Evolutionary conservation across 108 stramenopile species (phyloP), one percentile per base, ranked within the genome.

Genomic region (Epithemia pelagica): DNA sequence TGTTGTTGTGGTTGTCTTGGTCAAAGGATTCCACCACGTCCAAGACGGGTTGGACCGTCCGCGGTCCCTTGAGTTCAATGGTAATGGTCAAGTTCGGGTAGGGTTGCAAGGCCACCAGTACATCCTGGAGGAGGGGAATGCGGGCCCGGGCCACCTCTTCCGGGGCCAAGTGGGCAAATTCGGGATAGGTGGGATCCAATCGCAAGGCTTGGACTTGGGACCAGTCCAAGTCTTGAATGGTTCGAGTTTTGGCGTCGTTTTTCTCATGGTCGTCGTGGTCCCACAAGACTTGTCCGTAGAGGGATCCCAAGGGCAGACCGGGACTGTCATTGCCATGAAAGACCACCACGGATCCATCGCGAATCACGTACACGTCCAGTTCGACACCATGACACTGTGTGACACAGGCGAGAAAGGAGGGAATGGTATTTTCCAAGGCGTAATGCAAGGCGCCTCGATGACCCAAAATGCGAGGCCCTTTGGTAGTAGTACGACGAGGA

Each of bases 41-140:
- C 32, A 92, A 37, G 5, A 73, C 63, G 0, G 86, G 86, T 24
- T 70, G 31, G 0, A 76, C 81, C 5, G 86, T 88, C 1, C 77
- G 80, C 30, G 81, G 74, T 32, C 91, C 91, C 61, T 92, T 92
- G 30, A 92, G 78, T 72, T 92, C 91, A 71, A 89, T 86, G 33
- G 79, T 92, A 54, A 92, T 61, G n/a, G 81, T 64, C n/a, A n/a
- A n/a, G n/a, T n/a, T n/a, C n/a, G n/a, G n/a, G n/a, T n/a, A n/a
- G n/a, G 64, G 32, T 52, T 84, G 69, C 37, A 77, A 73, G 53
- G 80, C 81, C 22, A 62, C 10, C n/a, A 92, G 62, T 0, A 92
- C 91, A 62, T 92, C 72, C 62, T 81, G 75, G 10, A 92, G 74
- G 7, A 83, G 88, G 3, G 86, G 88, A 59, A 92, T 85, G 25